Conservation (phyloP, 208 protist genomes). For the Leishmania aethiopica region DNA sequence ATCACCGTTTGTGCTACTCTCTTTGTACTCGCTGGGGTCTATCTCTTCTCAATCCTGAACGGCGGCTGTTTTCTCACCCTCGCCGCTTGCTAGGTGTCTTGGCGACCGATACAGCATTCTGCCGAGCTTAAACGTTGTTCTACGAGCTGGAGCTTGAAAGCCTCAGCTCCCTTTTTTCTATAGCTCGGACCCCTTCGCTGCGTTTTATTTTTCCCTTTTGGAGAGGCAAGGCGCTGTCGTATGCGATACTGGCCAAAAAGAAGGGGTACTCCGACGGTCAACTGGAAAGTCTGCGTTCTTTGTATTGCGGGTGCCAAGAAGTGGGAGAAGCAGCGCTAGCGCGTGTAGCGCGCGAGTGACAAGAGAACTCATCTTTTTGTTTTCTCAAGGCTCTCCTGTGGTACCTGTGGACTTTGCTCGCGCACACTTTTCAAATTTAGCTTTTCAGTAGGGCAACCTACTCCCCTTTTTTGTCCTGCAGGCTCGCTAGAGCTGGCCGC, state of each 20-base stretch:
- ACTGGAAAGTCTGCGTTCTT: background rate
- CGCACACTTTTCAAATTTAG: background rate
- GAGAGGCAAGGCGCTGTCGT: background rate
- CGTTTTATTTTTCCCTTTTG: background rate
- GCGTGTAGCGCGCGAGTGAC: background rate
- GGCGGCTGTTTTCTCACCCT: background rate
- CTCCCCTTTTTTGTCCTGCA: background rate
- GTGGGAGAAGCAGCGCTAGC: background rate
- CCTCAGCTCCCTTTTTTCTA: background rate
- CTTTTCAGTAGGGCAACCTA: background rate
- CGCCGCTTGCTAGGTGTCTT: background rate
- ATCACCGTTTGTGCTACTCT: background rate
- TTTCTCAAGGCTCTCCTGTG: background rate
- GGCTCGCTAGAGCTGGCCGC: background rate
- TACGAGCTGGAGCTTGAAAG: background rate
- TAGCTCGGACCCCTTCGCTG: background rate
- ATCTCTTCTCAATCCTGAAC: background rate
- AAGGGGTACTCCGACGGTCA: background rate
- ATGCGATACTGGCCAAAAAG: background rate
- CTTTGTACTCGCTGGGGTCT: background rate
- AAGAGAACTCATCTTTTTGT: background rate
- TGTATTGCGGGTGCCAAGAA: background rate
- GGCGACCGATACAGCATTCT: background rate
- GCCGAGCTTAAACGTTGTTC: background rate
- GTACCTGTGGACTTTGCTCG: background rate